Base-by-base conservation (phyloP, 2,329 filamentous ascomycete genomes). In the Neopestalotiopsis sp. region DNA sequence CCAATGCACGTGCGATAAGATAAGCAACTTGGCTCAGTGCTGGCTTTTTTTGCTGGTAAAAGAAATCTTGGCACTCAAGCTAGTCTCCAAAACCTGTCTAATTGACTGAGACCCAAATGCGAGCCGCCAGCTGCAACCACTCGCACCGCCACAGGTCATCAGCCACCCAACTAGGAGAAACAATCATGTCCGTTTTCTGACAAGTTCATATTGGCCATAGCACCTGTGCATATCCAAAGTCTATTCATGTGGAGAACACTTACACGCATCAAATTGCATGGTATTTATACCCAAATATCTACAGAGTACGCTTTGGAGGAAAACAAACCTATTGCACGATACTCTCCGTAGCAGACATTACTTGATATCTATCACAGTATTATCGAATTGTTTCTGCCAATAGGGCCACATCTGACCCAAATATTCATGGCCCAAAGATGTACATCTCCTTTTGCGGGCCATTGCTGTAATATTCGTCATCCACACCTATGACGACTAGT, bases 1-100 rank as follows among this genome's bases (percentile, higher is more conserved):
- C 32, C 20, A 28, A 2, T 32, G 65, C 68, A 69, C 64, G 65
- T 67, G 68, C 68, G 68, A 69, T 69, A 69, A 67, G 68, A 67
- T 49, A 20, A 14, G 40, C 28, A n/a, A 12, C 24, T 24, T 20
- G 30, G 60, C 20, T 28, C 28, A 12, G 20, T 4, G 9, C 24
- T 13, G 4, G 9, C 57, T 7, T 12, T 3, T 4, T 20, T 24
- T 52, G 6, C 24, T 28, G 34, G 10, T 38, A 10, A 1, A 1
- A 1, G 45, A 52, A 52, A 52, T 52, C 45, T 52, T 52, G 45
- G 45, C 45, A 4, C 45, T 17, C 42, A 14, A 17, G 3, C 45
- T 24, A 24, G 34, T 38, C 34, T 38, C 34, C 34, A 52, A 52
- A 52, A 3, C 1, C 17, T 17, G 17, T 17, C 45, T 38, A 7